These are phyloP conservation scores for Wallacemonas sp. DNA, from an alignment of 208 protist genomes.

Conservation along the genomic window DNA sequence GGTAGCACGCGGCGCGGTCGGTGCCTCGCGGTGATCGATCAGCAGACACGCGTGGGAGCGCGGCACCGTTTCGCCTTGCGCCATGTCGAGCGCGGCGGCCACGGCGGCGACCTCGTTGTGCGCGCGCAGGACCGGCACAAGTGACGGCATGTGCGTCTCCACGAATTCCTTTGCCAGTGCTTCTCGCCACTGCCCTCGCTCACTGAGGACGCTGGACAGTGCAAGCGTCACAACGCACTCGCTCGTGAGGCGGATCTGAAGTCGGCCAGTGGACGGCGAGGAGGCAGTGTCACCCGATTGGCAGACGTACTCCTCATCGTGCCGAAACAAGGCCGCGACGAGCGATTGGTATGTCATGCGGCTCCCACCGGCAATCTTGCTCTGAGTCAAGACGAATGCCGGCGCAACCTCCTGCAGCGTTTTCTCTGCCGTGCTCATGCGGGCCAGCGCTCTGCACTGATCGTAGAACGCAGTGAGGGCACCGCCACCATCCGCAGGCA, in stretches of 20 bases:
- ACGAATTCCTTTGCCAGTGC: background rate
- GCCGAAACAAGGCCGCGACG: background rate
- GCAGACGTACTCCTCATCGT: background rate
- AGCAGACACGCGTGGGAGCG: background rate
- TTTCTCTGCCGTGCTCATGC: slow-evolving; percentile 6
- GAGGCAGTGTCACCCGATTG: no score
- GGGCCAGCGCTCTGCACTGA: background rate
- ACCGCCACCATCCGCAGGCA: background rate
- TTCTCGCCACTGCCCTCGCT: background rate
- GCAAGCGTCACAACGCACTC: background rate
- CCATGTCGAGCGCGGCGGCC: background rate
- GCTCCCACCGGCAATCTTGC: background rate
- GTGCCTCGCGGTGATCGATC: background rate
- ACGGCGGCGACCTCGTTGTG: background rate
- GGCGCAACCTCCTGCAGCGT: background rate
- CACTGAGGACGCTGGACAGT: background rate
- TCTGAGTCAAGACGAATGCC: background rate
- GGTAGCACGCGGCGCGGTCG: no score
- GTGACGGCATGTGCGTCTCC: background rate
- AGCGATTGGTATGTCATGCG: slow-evolving; percentile 1
- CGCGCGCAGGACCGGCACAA: background rate
- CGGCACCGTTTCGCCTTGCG: background rate
- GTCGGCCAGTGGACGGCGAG: background rate
- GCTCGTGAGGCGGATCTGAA: background rate
- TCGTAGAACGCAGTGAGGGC: background rate